A percentile compares a stretch with the other conserved stretches of the same genome.
Conservation (phyloP, 768 basidiomycete species). For the Mrakia blollopis region DNA sequence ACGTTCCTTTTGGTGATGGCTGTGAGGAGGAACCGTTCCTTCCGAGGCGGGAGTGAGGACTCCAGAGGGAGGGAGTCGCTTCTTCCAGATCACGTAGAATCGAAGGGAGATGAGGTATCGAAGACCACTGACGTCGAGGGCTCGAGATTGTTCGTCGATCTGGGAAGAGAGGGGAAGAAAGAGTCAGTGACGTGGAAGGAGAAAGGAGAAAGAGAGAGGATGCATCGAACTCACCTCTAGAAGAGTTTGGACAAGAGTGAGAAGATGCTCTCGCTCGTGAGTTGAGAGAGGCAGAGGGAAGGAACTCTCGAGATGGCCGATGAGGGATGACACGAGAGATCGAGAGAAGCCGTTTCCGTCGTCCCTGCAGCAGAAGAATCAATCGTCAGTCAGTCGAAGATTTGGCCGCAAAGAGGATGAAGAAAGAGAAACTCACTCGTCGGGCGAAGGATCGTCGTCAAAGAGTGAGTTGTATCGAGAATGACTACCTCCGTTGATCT, state of each 20-base stretch:
- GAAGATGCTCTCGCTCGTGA: slow-evolving; percentile 76
- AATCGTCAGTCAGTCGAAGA: neutral
- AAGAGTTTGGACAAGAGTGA: slow-evolving; percentile 79
- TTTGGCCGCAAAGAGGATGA: neutral
- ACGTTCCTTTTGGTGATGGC: slow-evolving; percentile 30
- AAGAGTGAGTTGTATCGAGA: slow-evolving; percentile 26
- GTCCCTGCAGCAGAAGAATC: neutral
- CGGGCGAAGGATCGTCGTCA: slow-evolving; percentile 12
- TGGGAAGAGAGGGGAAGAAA: slow-evolving; percentile 42
- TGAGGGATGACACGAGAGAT: slow-evolving; percentile 46
- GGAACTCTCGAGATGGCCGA: slow-evolving; percentile 59
- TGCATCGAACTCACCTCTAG: slow-evolving; percentile 61
- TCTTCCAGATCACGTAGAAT: slow-evolving; percentile 76
- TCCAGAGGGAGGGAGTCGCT: slow-evolving; percentile 43
- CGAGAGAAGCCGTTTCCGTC: slow-evolving; percentile 29
- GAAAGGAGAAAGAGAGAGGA: slow-evolving; percentile 2
- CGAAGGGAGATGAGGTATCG: slow-evolving; percentile 90
- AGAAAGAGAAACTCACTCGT: slow-evolving; percentile 6
- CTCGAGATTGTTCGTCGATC: slow-evolving; percentile 86
- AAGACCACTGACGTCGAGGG: slow-evolving; percentile 84
- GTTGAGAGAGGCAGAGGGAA: slow-evolving; percentile 66
- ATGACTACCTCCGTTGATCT: neutral
- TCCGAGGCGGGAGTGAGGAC: slow-evolving; percentile 42
- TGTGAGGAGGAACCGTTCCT: neutral
- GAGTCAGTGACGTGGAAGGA: neutral